phyloP scores from a whole-genome alignment of 139 green algal genomes.

The Asterochloris sp. region DNA sequence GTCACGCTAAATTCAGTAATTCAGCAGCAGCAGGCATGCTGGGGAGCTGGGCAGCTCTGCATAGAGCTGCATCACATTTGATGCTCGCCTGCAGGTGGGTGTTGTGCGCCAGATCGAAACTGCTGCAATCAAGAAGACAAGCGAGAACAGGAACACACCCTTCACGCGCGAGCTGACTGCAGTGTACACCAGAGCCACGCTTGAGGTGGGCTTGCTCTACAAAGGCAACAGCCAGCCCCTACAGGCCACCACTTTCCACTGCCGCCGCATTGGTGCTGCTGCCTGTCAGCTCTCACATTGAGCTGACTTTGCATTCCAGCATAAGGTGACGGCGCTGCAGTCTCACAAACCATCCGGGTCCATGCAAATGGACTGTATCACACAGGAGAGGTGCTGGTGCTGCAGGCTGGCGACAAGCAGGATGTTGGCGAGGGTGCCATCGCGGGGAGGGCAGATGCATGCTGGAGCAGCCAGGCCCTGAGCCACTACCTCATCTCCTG shows the following conservation, averaged over 20 bases:
- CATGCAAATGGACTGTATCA: not conserved
- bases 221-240: not conserved
- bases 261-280: no score
- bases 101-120: constrained; percentile 78
- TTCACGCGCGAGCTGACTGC: constrained; percentile 79
- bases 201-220: constrained; percentile 55
- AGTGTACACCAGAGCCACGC: constrained; percentile 83
- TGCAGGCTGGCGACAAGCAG: constrained; percentile 16
- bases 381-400: not conserved
- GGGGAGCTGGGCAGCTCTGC: no score
- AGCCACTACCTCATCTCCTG: constrained; percentile 44
- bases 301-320: not conserved
- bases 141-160: constrained; percentile 35
- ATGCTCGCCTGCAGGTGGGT: constrained; percentile 45
- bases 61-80: no score
- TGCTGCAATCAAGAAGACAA: constrained; percentile 77
- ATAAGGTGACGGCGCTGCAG: not conserved
- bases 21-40: no score
- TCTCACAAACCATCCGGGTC: not conserved
- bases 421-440: constrained; percentile 9
- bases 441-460: constrained; percentile 10
- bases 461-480: constrained; percentile 14
- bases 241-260: no score
- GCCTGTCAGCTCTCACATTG: no score
- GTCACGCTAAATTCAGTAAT: not conserved